These are phyloP conservation scores for Mycena sp. DNA, from an alignment of 1,284 basidiomycete genomes.

Conservation along the genomic window DNA sequence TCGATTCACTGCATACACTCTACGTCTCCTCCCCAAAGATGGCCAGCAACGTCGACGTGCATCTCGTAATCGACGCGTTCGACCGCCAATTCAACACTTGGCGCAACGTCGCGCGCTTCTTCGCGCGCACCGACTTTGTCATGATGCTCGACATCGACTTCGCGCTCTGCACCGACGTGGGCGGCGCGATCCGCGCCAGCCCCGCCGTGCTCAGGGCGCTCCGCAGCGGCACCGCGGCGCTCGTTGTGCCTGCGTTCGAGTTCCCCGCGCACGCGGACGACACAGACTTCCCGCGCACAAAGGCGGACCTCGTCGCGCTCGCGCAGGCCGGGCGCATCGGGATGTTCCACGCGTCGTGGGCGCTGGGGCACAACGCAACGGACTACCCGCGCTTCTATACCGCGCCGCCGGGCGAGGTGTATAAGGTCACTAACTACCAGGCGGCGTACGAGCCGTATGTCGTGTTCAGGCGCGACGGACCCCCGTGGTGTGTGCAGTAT, in stretches of 20 bases:
- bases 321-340: constrained; percentile 63
- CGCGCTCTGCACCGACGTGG: constrained; percentile 82
- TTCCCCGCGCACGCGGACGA: constrained; percentile 70
- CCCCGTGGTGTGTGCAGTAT: constrained; percentile 65
- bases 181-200: constrained; percentile 58
- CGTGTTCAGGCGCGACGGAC: constrained; percentile 78
- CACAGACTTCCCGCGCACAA: constrained; percentile 69
- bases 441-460: constrained; percentile 88
- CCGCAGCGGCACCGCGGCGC: constrained; percentile 61
- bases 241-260: constrained; percentile 86
- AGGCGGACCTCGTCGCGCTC: constrained; percentile 67
- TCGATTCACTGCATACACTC: constrained; percentile 69
- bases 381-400: constrained; percentile 78
- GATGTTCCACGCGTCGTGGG: constrained; percentile 83
- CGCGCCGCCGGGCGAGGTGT: constrained; percentile 71
- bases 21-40: constrained; percentile 73
- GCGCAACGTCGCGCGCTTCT: constrained; percentile 84
- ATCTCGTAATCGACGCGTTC: constrained; percentile 86
- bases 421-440: constrained; percentile 79
- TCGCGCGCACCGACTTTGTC: constrained; percentile 81
- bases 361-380: constrained; percentile 81
- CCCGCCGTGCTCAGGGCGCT: constrained; percentile 45
- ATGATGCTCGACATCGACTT: constrained; percentile 94
- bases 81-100: constrained; percentile 88
- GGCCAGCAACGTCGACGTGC: constrained; percentile 81